These are phyloP conservation scores for Osmanthus fragrans DNA, from an alignment of 257 asterid genomes.

Conservation along the genomic window DNA sequence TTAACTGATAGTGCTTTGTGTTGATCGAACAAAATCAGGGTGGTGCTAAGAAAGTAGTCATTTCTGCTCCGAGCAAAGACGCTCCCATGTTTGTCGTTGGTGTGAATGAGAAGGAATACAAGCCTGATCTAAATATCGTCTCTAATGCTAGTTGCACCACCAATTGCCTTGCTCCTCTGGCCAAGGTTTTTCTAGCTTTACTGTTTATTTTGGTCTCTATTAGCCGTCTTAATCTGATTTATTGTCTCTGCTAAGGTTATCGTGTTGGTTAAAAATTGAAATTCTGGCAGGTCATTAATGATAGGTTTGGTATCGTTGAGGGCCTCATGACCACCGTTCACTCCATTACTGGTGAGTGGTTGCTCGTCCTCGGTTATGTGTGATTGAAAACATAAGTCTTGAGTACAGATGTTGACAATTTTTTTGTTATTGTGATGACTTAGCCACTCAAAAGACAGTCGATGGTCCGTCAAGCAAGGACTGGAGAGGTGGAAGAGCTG, in stretches of 20 bases:
- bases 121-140: constrained; percentile 54
- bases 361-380: background rate
- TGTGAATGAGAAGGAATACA: constrained; percentile 81
- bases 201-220: background rate
- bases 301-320: constrained; percentile 79
- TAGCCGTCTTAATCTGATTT: background rate
- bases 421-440: constrained; percentile 12
- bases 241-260: background rate
- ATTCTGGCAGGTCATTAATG: constrained; percentile 56
- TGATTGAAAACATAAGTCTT: background rate
- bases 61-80: constrained; percentile 79
- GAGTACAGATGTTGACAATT: background rate
- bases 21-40: constrained; percentile 42
- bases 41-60: constrained; percentile 86
- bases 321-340: constrained; percentile 85
- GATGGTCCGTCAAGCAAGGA: constrained; percentile 57
- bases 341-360: constrained; percentile 57
- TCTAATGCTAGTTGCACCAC: constrained; percentile 89
- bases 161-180: constrained; percentile 78
- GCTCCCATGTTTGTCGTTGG: constrained; percentile 88
- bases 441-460: constrained; percentile 50
- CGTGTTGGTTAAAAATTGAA: background rate
- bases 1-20: constrained; percentile 9
- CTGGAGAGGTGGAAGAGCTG: constrained; percentile 65
- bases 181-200: constrained; percentile 44